These are phyloP conservation scores for Chaetothyriales sp. DNA, from an alignment of 2,329 filamentous ascomycete genomes.

Conservation along the genomic window DNA sequence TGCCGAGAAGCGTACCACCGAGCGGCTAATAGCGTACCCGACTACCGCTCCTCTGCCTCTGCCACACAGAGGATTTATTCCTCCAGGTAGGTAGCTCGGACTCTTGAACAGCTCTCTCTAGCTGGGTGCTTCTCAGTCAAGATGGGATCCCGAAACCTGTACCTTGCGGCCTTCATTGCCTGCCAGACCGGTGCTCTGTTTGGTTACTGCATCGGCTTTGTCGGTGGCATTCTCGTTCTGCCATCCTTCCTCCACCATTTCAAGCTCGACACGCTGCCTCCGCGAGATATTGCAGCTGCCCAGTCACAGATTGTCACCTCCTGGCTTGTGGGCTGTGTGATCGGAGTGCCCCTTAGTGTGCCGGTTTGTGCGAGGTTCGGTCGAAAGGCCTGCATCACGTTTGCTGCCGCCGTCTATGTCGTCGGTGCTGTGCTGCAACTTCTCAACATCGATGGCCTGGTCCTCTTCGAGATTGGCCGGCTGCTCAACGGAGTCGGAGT, in stretches of 20 bases:
- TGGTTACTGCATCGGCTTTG: slow-evolving; percentile 18
- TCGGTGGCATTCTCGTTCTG: slow-evolving; percentile 16
- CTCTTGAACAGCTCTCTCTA: no score
- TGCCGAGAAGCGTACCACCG: no score
- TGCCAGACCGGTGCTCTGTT: slow-evolving; percentile 14
- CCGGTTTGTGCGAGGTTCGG: slow-evolving; percentile 6
- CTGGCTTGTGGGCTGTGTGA: slow-evolving; percentile 8
- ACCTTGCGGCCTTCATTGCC: slow-evolving; percentile 13
- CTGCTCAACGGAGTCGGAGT: slow-evolving; percentile 9
- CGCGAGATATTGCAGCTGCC: slow-evolving; percentile 4
- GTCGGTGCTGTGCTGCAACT: slow-evolving; percentile 6
- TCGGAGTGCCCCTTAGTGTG: slow-evolving; percentile 6
- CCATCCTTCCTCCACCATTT: slow-evolving; percentile 17
- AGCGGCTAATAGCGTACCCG: no score
- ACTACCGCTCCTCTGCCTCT: no score
- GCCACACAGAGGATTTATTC: no score
- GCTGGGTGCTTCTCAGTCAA: not conserved
- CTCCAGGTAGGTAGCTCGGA: no score
- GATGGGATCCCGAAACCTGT: slow-evolving; percentile 6
- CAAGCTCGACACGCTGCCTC: slow-evolving; percentile 9
- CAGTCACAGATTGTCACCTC: slow-evolving; percentile 7
- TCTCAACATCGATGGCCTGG: slow-evolving; percentile 1
- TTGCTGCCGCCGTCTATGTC: slow-evolving; percentile 8
- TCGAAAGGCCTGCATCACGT: slow-evolving; percentile 5
- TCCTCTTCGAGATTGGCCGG: slow-evolving; percentile 6